A percentile compares a stretch with the other conserved stretches of the same genome.
phyloP scores from a whole-genome alignment of 2,329 filamentous ascomycete species.

The Alternaria dauci region DNA sequence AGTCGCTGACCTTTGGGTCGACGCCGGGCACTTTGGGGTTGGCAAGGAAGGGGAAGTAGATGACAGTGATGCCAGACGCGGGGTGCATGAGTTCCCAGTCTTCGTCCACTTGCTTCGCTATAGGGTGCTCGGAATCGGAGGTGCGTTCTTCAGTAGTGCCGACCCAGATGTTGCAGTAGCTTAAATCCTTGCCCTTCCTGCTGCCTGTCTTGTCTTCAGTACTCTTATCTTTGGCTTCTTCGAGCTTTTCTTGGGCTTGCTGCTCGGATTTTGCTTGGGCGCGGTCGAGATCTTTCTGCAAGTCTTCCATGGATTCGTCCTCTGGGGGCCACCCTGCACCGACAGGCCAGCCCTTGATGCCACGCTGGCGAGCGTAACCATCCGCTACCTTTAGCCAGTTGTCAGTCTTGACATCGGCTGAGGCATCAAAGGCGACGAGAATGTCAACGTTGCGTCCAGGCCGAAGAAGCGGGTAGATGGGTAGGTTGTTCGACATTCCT shows the following conservation, averaged over 20 bases:
- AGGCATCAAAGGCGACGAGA: conserved; percentile 91
- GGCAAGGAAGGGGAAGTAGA: conserved; percentile 88
- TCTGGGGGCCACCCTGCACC: conserved; percentile 90
- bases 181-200: conserved; percentile 63
- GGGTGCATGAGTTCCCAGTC: conserved; percentile 73
- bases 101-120: conserved; percentile 66
- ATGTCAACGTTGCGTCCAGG: conserved; percentile 90
- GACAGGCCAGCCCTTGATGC: conserved; percentile 92
- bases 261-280: conserved; percentile 69
- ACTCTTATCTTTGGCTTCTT: conserved; percentile 59
- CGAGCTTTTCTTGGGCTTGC: conserved; percentile 70
- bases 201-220: conserved; percentile 38
- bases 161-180: conserved; percentile 95
- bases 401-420: conserved; percentile 89
- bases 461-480: conserved; percentile 91
- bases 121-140: conserved; percentile 61
- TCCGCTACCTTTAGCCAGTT: conserved; percentile 97
- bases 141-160: conserved; percentile 80
- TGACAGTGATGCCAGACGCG: conserved; percentile 83
- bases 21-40: conserved; percentile 82
- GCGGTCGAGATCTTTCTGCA: conserved; percentile 70
- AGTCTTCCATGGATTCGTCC: conserved; percentile 66
- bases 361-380: conserved; percentile 88
- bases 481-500: conserved; percentile 98
- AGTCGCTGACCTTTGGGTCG: conserved; percentile 84